Evolutionary conservation across 2,329 filamentous ascomycete species (phyloP).

Genomic region (Claviceps spartinae): DNA sequence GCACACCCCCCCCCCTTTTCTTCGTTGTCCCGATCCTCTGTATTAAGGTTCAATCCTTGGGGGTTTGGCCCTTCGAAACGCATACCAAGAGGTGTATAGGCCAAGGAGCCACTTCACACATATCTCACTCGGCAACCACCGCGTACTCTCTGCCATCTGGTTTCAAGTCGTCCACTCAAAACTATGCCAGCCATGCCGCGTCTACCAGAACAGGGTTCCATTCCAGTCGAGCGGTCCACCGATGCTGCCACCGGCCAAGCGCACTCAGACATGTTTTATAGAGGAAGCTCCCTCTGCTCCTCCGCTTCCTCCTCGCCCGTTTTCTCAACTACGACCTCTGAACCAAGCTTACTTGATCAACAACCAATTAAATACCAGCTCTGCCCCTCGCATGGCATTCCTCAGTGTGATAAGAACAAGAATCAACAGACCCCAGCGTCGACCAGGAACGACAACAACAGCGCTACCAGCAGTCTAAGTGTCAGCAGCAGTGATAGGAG

Average conservation of each 20-base stretch:
- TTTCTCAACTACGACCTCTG: not conserved
- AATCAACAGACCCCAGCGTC: slow-evolving; percentile 3
- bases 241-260: not conserved
- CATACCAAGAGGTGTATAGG: not conserved
- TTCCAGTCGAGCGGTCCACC: slow-evolving; percentile 8
- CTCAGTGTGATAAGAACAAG: not conserved
- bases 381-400: not conserved
- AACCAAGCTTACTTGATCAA: slow-evolving; percentile 2
- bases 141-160: not conserved
- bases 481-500: slow-evolving; percentile 2
- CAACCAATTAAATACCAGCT: slow-evolving; percentile 1
- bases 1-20: not conserved
- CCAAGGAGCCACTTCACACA: not conserved
- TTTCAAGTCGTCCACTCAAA: not conserved
- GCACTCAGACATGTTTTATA: slow-evolving; percentile 8
- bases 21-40: slow-evolving; percentile 1
- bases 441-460: slow-evolving; percentile 1
- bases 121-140: not conserved
- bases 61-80: slow-evolving; percentile 2
- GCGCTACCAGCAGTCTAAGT: not conserved
- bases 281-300: slow-evolving; percentile 10
- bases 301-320: not conserved
- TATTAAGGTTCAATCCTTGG: slow-evolving; percentile 7
- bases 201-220: slow-evolving; percentile 8
- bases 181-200: slow-evolving; percentile 8